Conservation (phyloP, 2,329 filamentous ascomycete genomes). For the Pyrenochaeta sp. region DNA sequence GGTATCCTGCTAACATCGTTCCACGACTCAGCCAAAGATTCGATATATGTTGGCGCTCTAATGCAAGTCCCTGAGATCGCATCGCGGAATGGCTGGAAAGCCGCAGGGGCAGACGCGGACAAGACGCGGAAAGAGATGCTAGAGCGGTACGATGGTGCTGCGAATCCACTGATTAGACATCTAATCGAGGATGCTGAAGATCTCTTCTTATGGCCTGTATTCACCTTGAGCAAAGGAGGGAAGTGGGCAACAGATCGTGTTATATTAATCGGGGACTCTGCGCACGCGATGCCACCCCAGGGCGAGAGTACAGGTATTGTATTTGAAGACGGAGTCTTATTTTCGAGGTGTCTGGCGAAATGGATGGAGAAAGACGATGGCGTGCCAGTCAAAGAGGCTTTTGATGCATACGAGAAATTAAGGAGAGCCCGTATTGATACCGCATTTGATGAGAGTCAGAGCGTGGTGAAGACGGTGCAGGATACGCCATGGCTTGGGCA, state of each 20-base stretch:
- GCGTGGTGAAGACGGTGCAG: conserved; percentile 55
- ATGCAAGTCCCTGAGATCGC: conserved; percentile 56
- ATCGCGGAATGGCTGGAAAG: conserved; percentile 57
- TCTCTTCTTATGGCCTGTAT: conserved; percentile 32
- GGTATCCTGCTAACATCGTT: conserved; percentile 57
- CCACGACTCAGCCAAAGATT: conserved; percentile 47
- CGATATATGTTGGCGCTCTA: conserved; percentile 55
- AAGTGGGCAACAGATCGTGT: conserved; percentile 56
- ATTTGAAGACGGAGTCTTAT: conserved; percentile 62
- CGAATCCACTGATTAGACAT: conserved; percentile 46
- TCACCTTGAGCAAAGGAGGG: conserved; percentile 54
- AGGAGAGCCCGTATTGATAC: conserved; percentile 55
- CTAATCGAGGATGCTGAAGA: conserved; percentile 48
- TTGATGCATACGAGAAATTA: conserved; percentile 58
- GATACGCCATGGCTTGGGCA: conserved; percentile 57
- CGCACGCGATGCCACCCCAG: conserved; percentile 62
- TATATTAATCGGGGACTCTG: conserved; percentile 57
- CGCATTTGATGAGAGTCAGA: conserved; percentile 58
- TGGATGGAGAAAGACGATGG: conserved; percentile 51
- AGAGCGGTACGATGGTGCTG: conserved; percentile 51
- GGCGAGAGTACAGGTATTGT: conserved; percentile 62
- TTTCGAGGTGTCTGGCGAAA: conserved; percentile 54
- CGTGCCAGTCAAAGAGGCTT: conserved; percentile 53
- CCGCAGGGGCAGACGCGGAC: conserved; percentile 53
- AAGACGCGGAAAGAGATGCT: conserved; percentile 53